Conservation (phyloP, 148 eudicot species). For the Gaultheria prostrata region DNA sequence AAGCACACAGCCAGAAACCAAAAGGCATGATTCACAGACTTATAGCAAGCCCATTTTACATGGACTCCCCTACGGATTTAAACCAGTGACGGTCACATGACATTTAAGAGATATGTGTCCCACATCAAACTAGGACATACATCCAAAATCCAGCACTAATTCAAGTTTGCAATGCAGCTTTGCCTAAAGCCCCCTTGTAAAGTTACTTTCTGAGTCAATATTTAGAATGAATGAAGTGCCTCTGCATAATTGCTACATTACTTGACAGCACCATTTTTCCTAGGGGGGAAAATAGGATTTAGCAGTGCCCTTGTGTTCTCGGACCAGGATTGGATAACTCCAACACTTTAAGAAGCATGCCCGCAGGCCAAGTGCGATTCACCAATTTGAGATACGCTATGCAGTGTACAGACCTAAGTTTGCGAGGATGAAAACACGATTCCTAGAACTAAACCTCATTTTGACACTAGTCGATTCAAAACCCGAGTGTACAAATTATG, state of each 20-base stretch:
- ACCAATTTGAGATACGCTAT: neutral
- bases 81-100: neutral
- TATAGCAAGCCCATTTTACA: neutral
- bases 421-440: neutral
- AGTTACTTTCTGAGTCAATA: neutral
- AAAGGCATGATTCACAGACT: neutral
- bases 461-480: neutral
- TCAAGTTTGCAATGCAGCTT: neutral
- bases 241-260: neutral
- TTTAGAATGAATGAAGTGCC: neutral
- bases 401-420: neutral
- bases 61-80: neutral
- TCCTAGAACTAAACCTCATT: neutral
- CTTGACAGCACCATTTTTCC: neutral
- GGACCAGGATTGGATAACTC: neutral
- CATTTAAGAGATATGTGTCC: neutral
- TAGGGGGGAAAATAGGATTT: neutral
- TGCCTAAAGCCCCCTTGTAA: neutral
- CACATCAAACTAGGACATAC: neutral
- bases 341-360: neutral
- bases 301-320: neutral
- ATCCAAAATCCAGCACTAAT: neutral
- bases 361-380: neutral
- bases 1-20: neutral
- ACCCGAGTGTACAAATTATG: neutral